phyloP scores from a whole-genome alignment of 352 stramenopile species.

The Globisporangium sylvaticum region DNA sequence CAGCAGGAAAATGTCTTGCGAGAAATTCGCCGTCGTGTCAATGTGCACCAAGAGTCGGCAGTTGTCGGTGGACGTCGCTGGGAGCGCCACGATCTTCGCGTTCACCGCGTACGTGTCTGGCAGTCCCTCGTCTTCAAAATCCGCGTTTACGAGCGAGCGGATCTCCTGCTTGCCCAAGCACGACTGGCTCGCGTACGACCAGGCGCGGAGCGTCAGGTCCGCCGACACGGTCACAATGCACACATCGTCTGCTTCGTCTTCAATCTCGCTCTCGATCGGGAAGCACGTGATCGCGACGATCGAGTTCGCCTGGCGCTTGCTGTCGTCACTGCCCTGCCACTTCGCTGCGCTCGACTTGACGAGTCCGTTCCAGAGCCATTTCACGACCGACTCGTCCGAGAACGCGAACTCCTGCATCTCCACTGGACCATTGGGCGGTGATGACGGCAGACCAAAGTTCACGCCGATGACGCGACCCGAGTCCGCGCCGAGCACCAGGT shows the following conservation, averaged over 20 bases:
- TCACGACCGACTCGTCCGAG: slow-evolving; percentile 60
- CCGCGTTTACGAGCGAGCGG: slow-evolving; percentile 27
- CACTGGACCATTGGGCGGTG: slow-evolving; percentile 12
- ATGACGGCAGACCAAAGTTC: slow-evolving; percentile 58
- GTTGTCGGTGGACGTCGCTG: slow-evolving; percentile 47
- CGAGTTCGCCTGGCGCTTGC: slow-evolving; percentile 21
- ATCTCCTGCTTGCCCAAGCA: slow-evolving; percentile 66
- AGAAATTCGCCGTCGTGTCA: slow-evolving; percentile 49
- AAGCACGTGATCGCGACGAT: slow-evolving; percentile 67
- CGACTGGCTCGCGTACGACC: slow-evolving; percentile 63
- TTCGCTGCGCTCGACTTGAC: slow-evolving; percentile 40
- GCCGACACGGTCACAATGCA: slow-evolving; percentile 67
- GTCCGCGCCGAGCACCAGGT: slow-evolving; percentile 63
- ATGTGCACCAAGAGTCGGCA: slow-evolving; percentile 64
- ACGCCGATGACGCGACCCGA: slow-evolving; percentile 55
- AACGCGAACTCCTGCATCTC: slow-evolving; percentile 69
- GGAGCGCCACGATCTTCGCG: slow-evolving; percentile 58
- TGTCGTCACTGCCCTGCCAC: slow-evolving; percentile 28
- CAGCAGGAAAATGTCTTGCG: slow-evolving; percentile 58
- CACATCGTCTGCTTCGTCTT: slow-evolving; percentile 52
- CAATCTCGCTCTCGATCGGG: slow-evolving; percentile 36
- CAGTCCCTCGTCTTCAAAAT: slow-evolving; percentile 33
- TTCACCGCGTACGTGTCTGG: slow-evolving; percentile 36
- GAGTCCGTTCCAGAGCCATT: slow-evolving; percentile 69
- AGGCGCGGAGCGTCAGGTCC: slow-evolving; percentile 60